These are phyloP conservation scores for Gomphus sp. DNA, from an alignment of 1,284 basidiomycete genomes.

Conservation along the genomic window DNA sequence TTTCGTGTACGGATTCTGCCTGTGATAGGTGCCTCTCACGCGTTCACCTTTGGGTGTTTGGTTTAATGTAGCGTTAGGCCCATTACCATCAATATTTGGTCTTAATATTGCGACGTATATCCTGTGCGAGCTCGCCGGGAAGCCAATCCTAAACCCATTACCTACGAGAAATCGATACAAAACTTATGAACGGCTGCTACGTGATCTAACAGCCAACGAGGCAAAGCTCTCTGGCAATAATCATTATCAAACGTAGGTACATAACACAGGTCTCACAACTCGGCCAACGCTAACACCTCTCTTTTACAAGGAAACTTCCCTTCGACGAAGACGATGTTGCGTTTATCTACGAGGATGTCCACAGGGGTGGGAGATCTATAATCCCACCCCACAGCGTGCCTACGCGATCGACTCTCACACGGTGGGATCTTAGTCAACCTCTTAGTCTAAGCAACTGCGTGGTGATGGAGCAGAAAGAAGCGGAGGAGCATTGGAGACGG, in stretches of 20 bases:
- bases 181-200: slow-evolving; percentile 73
- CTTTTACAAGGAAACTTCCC: slow-evolving; percentile 51
- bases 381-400: slow-evolving; percentile 70
- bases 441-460: slow-evolving; percentile 72
- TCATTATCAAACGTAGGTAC: slow-evolving; percentile 14
- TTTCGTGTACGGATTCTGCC: slow-evolving; percentile 89
- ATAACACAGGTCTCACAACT: neutral
- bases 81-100: slow-evolving; percentile 83
- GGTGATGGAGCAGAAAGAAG: slow-evolving; percentile 70
- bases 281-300: neutral
- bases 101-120: slow-evolving; percentile 84
- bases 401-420: slow-evolving; percentile 59
- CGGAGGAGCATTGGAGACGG: slow-evolving; percentile 54
- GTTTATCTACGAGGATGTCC: slow-evolving; percentile 80
- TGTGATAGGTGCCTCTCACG: slow-evolving; percentile 50
- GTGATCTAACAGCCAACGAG: slow-evolving; percentile 68
- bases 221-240: slow-evolving; percentile 53
- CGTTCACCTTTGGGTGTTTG: slow-evolving; percentile 13
- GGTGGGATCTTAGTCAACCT: slow-evolving; percentile 66
- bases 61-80: slow-evolving; percentile 33
- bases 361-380: slow-evolving; percentile 63
- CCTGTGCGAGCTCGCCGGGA: slow-evolving; percentile 73
- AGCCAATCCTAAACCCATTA: slow-evolving; percentile 73
- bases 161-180: slow-evolving; percentile 80
- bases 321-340: slow-evolving; percentile 77